These are phyloP conservation scores for Gracilaria caudata DNA, from an alignment of 23 red algal genomes.

Conservation along the genomic window DNA sequence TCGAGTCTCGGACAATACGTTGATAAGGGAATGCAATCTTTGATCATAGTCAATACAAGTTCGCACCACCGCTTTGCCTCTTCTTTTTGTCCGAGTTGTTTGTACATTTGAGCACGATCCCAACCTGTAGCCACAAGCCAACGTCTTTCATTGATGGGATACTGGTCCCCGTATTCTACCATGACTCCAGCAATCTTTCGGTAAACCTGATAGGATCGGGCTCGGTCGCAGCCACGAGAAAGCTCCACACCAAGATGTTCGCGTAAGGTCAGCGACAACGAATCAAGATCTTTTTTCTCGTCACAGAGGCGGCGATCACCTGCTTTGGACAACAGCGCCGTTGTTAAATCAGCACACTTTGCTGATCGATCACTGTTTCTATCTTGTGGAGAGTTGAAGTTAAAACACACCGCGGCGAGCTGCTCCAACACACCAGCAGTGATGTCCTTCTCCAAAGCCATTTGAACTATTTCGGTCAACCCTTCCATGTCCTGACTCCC, in stretches of 20 bases:
- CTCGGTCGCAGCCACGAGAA: constrained; percentile 23
- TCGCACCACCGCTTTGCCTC: constrained; percentile 65
- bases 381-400: constrained; percentile 8
- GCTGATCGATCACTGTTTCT: background rate
- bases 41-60: constrained; percentile 13
- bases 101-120: constrained; percentile 72
- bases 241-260: constrained; percentile 68
- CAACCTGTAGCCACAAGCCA: constrained; percentile 63
- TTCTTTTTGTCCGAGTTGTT: constrained; percentile 41
- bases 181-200: constrained; percentile 43
- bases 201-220: constrained; percentile 31
- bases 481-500: constrained; percentile 31
- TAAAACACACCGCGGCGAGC: constrained; percentile 53
- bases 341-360: constrained; percentile 41
- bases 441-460: background rate
- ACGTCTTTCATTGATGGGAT: constrained; percentile 51
- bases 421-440: constrained; percentile 43
- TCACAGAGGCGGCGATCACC: constrained; percentile 39
- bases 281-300: constrained; percentile 28
- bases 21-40: constrained; percentile 33
- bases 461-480: constrained; percentile 36
- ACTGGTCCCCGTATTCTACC: constrained; percentile 39
- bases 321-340: constrained; percentile 46
- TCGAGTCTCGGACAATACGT: constrained; percentile 43
- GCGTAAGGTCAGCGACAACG: constrained; percentile 33